Conservation (phyloP, 768 basidiomycete species). For the Dioszegia hungarica region DNA sequence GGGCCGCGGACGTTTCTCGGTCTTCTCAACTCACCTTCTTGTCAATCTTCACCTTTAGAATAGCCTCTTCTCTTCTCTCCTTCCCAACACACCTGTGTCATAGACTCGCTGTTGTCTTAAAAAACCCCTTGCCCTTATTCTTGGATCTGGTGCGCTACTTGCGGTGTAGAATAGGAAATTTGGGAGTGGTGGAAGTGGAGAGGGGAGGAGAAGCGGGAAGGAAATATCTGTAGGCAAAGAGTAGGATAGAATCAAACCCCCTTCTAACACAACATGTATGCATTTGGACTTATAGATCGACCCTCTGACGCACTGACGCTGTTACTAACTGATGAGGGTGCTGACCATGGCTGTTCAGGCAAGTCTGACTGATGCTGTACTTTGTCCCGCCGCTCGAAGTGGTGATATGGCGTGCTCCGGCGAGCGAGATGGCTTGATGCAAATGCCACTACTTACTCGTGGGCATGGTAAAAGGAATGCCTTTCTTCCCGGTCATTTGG, state of each 20-base stretch:
- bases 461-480: too few relatives aligned
- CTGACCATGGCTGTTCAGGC: too few relatives aligned
- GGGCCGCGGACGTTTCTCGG: background rate
- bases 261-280: background rate
- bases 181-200: background rate
- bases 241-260: background rate
- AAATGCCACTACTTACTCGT: too few relatives aligned
- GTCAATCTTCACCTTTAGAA: background rate
- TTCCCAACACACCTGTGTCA: too few relatives aligned
- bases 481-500: too few relatives aligned
- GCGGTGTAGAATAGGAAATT: background rate
- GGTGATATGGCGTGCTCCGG: too few relatives aligned
- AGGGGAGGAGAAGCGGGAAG: background rate
- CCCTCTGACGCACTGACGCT: too few relatives aligned
- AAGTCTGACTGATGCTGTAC: too few relatives aligned
- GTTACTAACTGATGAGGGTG: too few relatives aligned
- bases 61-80: background rate
- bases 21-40: background rate
- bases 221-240: slow-evolving; percentile 8
- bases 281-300: background rate
- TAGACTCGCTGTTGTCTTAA: slow-evolving; percentile 3
- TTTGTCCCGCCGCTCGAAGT: too few relatives aligned
- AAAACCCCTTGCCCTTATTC: background rate
- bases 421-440: too few relatives aligned
- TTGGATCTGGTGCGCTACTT: background rate